These are phyloP conservation scores for rapeseed (Brassica napus) DNA, from an alignment of 345 rosid species.

Conservation along the genomic window Da-Ae NC_063440.1:14302001-14302500, in stretches of 20 bases:
- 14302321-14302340: background rate
- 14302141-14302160: background rate
- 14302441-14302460: background rate
- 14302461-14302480: too few relatives aligned
- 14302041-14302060: background rate
- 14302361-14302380: too few relatives aligned
- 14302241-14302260: constrained; percentile 20
- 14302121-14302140: too few relatives aligned
- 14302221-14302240: background rate
- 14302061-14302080: background rate
- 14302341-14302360: background rate
- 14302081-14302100: background rate
- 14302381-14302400: too few relatives aligned
- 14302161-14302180: background rate
- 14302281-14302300: constrained; percentile 29
- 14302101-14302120: background rate
- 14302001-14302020: background rate
- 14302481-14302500: too few relatives aligned
- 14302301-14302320: background rate
- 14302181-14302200: background rate
- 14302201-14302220: background rate
- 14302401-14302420: background rate
- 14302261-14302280: constrained; percentile 27
- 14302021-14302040: background rate
- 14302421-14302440: background rate